Evolutionary conservation across 2,329 filamentous ascomycete species (phyloP), one percentile per base, ranked within the genome.

Genomic region (Penicillium sp.): DNA sequence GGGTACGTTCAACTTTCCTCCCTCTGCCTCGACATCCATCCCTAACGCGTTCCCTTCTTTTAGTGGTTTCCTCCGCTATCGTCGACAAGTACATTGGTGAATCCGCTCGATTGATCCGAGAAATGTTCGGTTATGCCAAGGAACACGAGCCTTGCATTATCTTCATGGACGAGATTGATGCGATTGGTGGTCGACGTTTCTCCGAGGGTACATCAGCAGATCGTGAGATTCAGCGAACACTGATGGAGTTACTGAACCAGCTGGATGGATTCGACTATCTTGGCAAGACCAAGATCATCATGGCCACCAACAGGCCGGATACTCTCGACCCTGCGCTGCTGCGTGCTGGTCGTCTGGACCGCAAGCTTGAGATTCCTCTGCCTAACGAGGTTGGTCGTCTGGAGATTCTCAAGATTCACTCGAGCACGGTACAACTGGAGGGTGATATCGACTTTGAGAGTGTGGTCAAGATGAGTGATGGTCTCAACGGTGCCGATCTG

Each of bases 101-200:
- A 82, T 99, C 95, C 12, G 95, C 95, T 40, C 90, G 96, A 69
- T 84, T 99, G 68, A 99, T 99, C 74, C 89, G 95, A 78, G 95
- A 99, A 80, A 99, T 99, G 96, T 99, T 99, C 75, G 96, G 95
- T 61, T 99, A 99, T 75, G 95, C 96, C 73, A 98, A 97, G 81
- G 96, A 99, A 79, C 95, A 99, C 79, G 95, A 99, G 80, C 95
- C 95, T 42, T 99, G 95, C 79, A 99, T 99, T 79, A 99, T 99
- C 81, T 99, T 99, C 86, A 99, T 99, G 95, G 96, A 99, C 84
- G 95, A 99, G 82, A 99, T 99, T 76, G 95, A 99, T 76, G 95
- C 95, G 75, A 99, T 99, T 74, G 95, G 95, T 78, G 96, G 96
- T 66, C 88, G 96, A 72, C 88, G 95, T 73, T 99, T 99, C 81